A percentile compares a stretch with the other conserved stretches of the same genome.
phyloP scores from a whole-genome alignment of 768 basidiomycete genomes.

The Leccinum truebloodii region DNA sequence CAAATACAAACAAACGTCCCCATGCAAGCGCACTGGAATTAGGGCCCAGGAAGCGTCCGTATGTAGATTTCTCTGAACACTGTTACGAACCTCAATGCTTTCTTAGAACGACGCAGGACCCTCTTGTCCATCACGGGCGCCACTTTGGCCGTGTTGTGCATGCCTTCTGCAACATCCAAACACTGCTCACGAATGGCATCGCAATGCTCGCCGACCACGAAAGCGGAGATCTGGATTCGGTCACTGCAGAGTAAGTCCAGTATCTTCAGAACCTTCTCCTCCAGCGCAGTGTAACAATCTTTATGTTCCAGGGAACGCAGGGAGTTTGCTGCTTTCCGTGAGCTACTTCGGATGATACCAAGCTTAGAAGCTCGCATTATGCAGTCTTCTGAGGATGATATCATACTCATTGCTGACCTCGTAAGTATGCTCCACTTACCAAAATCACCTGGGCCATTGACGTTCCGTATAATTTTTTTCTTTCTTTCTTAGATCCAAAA shows the following conservation, averaged over 20 bases:
- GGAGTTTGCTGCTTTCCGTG: not conserved
- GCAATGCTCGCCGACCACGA: not conserved
- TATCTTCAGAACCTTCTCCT: not conserved
- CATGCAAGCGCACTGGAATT: not conserved
- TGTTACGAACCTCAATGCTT: not conserved
- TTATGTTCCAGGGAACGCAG: not conserved
- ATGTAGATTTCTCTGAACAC: not conserved
- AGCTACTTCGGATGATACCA: not conserved
- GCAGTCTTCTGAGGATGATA: not conserved
- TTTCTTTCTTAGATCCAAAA: not conserved
- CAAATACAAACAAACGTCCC: not conserved
- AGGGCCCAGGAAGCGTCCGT: not conserved
- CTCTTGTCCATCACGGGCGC: not conserved
- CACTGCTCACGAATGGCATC: not conserved
- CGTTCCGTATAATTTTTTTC: not conserved
- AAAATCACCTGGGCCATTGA: not conserved
- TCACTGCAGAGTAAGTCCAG: not conserved
- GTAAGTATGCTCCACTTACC: not conserved
- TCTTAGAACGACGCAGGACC: not conserved
- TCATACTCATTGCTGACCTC: not conserved
- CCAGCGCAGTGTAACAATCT: not conserved
- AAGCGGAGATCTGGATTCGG: not conserved
- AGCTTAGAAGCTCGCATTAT: not conserved
- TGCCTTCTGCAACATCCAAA: not conserved
- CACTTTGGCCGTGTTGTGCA: not conserved